Base-by-base conservation (phyloP, 192 early-diverging fungal genomes). In the Coemansia pectinata region DNA sequence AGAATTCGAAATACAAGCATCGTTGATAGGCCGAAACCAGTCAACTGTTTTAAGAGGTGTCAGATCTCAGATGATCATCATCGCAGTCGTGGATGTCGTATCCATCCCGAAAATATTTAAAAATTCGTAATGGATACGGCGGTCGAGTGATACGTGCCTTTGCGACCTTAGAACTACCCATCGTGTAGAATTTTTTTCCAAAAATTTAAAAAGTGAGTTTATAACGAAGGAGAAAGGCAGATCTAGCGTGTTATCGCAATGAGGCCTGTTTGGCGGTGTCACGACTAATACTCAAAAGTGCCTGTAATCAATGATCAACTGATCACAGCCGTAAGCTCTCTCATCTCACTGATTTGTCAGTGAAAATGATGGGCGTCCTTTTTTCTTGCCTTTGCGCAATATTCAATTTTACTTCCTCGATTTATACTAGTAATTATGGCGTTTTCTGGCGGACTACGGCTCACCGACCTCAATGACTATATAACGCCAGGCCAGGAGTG, bases 401-500 rank as follows among this genome's bases (percentile, higher is more conserved):
- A 62, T 2, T 66, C 23, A 65, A 65, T 12, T 65, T 50, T 15
- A 44, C 50, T 50, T 23, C 34, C 38, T 44, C 19, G 2, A 5
- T 40, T 62, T 41, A 15, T 9, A 19, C 42, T 39, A 23, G 21
- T 48, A 70, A 50, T 11, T 53, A 92, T 92, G 91, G 78, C 90
- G 33, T 98, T 98, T 83, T 96, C 94, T 2, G 87, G 89, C 45
- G 95, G 92, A 33, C 85, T 97, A 52, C 85, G 89, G 47, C 85
- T 99, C 10, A 94, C 95, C 2, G 96, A 98, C 85, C 89, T 99
- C 42, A 95, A 99, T 73, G 98, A 99, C 85, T 99, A 91, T 65
- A 98, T 99, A 70, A 87, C 92, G 21, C 96, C 98, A 6, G 96
- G 94, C 38, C 96, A 98, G 75, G 96, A 93, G 53, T 99, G 98